phyloP scores from a whole-genome alignment of 2,329 filamentous ascomycete genomes.

The Fusarium veterinarium region DNA sequence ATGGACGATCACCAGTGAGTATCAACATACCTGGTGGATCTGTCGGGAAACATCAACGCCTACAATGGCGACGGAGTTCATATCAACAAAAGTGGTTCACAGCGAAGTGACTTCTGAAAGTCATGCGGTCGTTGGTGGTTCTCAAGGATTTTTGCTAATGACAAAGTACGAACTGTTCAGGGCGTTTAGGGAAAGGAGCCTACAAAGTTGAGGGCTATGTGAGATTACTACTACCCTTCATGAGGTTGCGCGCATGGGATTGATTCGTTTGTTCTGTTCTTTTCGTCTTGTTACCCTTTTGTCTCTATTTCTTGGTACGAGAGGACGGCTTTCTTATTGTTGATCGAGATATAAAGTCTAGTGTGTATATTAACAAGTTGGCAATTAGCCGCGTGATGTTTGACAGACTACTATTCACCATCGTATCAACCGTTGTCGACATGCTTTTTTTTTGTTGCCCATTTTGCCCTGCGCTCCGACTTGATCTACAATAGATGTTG shows the following conservation, averaged over 20 bases:
- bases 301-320: constrained; percentile 27
- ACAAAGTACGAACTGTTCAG: constrained; percentile 44
- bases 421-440: background rate
- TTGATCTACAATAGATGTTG: background rate
- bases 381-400: constrained; percentile 5
- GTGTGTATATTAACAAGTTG: constrained; percentile 33
- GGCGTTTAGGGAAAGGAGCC: constrained; percentile 46
- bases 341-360: constrained; percentile 22
- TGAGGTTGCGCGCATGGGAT: constrained; percentile 44
- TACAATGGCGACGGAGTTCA: constrained; percentile 10
- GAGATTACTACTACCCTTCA: constrained; percentile 41
- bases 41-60: constrained; percentile 4
- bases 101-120: constrained; percentile 32
- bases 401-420: constrained; percentile 4
- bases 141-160: constrained; percentile 42
- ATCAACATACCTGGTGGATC: background rate
- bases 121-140: constrained; percentile 30
- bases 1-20: constrained; percentile 12
- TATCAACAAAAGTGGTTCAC: constrained; percentile 25
- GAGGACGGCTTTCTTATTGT: constrained; percentile 22
- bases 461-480: background rate
- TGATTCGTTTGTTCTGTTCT: constrained; percentile 22
- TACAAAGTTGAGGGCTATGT: constrained; percentile 43
- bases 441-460: background rate
- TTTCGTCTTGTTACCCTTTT: constrained; percentile 28